Evolutionary conservation across 495 filamentous ascomycete genomes (phyloP), one percentile per base, ranked within the genome.

Genomic region (Xylaria intraflava): DNA sequence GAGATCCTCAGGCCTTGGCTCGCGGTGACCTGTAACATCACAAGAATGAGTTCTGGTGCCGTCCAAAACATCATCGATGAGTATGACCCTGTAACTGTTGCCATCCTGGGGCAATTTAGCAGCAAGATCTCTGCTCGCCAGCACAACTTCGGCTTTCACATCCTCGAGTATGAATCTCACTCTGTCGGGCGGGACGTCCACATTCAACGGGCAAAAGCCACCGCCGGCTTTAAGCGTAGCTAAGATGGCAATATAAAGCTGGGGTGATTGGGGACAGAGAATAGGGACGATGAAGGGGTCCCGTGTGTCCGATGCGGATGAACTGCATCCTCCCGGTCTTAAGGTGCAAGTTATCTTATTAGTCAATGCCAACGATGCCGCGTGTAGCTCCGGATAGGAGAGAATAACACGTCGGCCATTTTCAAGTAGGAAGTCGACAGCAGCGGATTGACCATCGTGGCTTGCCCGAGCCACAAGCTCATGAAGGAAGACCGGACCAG

Each of bases 131-230:
- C 57, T 22, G 35, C 67, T 73, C 0, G 78, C 79, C 19, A 87
- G 66, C 43, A 86, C 71, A 6, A 85, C 61, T 8, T 66, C 67
- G 6, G 84, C 83, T 9, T 65, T 62, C 33, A 90, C 79, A 69
- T 95, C 88, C 16, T 75, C 61, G 3, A 87, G 57, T 35, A 93
- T 87, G 65, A 93, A 91, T 33, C 74, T 76, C 16, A 91, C 76
- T 16, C 89, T 75, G 33, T 93, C 87, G 24, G 65, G 58, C 2
- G 89, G 89, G 6, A 83, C 78, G 58, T 91, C 88, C 12, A 83
- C 71, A 49, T 82, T 79, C 33, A 95, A 69, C 0, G 89, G 88
- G 46, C 89, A 92, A 57, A 94, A 93, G 6, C 88, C 87, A 6
- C 74, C 86, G 0, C 89, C 89, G 6, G 83, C 80, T 59, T 88